phyloP scores from a whole-genome alignment of 2,329 filamentous ascomycete genomes.

The Apiospora marii region DNA sequence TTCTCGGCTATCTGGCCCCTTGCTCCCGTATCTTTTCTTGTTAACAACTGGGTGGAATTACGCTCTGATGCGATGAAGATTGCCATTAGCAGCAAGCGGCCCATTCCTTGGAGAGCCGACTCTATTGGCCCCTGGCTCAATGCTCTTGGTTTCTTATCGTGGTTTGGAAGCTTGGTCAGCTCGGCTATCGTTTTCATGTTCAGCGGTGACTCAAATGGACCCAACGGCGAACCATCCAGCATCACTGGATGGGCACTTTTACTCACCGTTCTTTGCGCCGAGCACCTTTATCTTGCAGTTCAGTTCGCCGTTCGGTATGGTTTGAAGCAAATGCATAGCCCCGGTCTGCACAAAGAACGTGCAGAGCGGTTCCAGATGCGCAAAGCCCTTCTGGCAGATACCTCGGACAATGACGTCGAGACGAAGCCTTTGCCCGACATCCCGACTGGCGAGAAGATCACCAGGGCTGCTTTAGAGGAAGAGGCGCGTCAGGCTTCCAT shows the following conservation, averaged over 20 bases:
- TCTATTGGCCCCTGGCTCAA: conserved; percentile 94
- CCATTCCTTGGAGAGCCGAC: conserved; percentile 88
- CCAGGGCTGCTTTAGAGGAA: conserved; percentile 69
- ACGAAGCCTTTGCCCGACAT: conserved; percentile 57
- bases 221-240: conserved; percentile 70
- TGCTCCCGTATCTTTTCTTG: conserved; percentile 85
- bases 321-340: conserved; percentile 83
- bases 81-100: conserved; percentile 85
- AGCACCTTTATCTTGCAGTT: conserved; percentile 87
- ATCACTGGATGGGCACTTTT: conserved; percentile 85
- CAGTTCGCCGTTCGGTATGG: conserved; percentile 76
- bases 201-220: conserved; percentile 70
- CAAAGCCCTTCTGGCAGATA: conserved; percentile 80
- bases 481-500: conserved; percentile 62
- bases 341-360: conserved; percentile 84
- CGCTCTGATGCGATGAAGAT: conserved; percentile 96
- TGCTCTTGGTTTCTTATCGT: conserved; percentile 86
- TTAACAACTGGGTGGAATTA: conserved; percentile 97
- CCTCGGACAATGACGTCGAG: conserved; percentile 64
- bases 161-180: conserved; percentile 89
- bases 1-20: conserved; percentile 96
- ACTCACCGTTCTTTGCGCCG: conserved; percentile 81
- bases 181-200: conserved; percentile 92
- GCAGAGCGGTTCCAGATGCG: conserved; percentile 82
- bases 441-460: conserved; percentile 68